Conservation (phyloP, 495 filamentous ascomycete genomes). For the Polyplosphaeria fusca region DNA sequence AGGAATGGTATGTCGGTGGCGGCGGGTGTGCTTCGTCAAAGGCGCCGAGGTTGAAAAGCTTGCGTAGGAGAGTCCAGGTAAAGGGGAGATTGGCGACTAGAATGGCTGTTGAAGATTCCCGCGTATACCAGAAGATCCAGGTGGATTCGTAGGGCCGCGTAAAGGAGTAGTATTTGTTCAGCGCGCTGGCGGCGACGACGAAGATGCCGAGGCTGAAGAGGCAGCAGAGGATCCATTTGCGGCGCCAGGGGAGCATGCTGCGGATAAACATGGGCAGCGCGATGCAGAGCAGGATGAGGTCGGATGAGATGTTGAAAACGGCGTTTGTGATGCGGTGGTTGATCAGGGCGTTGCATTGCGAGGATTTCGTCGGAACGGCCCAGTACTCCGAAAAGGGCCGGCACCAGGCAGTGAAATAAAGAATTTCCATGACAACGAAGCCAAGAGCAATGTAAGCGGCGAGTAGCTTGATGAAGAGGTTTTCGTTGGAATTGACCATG, state of each 20-base stretch:
- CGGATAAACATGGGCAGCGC: conserved; percentile 58
- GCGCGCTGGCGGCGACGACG: conserved; percentile 58
- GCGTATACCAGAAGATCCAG: conserved; percentile 67
- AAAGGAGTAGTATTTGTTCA: conserved; percentile 68
- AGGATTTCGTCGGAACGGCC: conserved; percentile 41
- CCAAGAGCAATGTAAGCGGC: conserved; percentile 52
- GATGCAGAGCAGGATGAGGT: conserved; percentile 59
- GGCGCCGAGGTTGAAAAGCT: conserved; percentile 50
- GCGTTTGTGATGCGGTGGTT: conserved; percentile 63
- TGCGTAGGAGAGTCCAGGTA: conserved; percentile 57
- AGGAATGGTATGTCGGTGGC: conserved; percentile 30
- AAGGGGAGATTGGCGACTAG: conserved; percentile 64
- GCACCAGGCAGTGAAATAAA: conserved; percentile 65
- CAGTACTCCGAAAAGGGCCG: conserved; percentile 60
- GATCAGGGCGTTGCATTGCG: conserved; percentile 43
- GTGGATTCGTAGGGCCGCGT: conserved; percentile 51
- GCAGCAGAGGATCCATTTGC: conserved; percentile 53
- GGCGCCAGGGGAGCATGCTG: conserved; percentile 48
- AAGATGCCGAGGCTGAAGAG: conserved; percentile 58
- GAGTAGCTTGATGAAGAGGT: conserved; percentile 53
- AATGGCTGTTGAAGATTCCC: conserved; percentile 61
- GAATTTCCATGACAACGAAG: conserved; percentile 58
- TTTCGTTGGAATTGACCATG: conserved; percentile 44
- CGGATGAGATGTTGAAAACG: conserved; percentile 65
- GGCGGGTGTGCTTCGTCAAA: conserved; percentile 40